These are phyloP conservation scores for Microsporum audouinii DNA, from an alignment of 2,329 filamentous ascomycete genomes.

Conservation along the genomic window DNA sequence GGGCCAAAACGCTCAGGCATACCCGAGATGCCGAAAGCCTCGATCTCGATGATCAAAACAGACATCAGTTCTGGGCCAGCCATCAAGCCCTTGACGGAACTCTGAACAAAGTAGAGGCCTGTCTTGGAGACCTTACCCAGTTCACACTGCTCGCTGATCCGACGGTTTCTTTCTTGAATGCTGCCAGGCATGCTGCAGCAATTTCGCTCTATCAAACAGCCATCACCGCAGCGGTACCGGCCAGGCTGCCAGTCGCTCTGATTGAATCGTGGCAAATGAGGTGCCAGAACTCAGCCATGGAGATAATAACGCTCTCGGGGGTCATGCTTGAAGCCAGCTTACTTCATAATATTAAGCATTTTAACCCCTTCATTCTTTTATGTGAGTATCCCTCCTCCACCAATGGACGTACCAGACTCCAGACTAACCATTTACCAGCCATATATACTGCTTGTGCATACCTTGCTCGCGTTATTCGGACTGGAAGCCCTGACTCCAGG, in stretches of 20 bases:
- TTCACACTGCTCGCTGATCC: not conserved
- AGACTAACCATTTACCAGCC: not conserved
- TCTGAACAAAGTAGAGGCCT: not conserved
- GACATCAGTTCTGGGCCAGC: slow-evolving; percentile 4
- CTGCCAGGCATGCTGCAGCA: slow-evolving; percentile 1
- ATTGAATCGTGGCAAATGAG: slow-evolving; percentile 3
- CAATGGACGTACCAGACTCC: not conserved
- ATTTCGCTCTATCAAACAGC: slow-evolving; percentile 4
- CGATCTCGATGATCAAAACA: slow-evolving; percentile 2
- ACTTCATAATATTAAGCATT: slow-evolving; percentile 3
- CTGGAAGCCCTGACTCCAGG: slow-evolving; percentile 1
- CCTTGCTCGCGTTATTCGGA: not conserved
- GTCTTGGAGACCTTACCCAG: slow-evolving; percentile 1
- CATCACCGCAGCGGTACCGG: not conserved
- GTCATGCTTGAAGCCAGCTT: slow-evolving; percentile 2
- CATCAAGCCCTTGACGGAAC: slow-evolving; percentile 2
- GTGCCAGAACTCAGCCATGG: slow-evolving; percentile 3
- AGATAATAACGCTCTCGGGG: not conserved
- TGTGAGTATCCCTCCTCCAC: not conserved
- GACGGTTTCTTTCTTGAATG: not conserved
- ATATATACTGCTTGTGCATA: slow-evolving; percentile 6
- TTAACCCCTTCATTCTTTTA: slow-evolving; percentile 6
- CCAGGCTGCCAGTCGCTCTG: not conserved
- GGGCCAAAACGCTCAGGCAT: slow-evolving; percentile 1
- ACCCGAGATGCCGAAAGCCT: not conserved